Conservation (phyloP, 1,284 basidiomycete genomes). For the Cystobasidium pallidum region DNA sequence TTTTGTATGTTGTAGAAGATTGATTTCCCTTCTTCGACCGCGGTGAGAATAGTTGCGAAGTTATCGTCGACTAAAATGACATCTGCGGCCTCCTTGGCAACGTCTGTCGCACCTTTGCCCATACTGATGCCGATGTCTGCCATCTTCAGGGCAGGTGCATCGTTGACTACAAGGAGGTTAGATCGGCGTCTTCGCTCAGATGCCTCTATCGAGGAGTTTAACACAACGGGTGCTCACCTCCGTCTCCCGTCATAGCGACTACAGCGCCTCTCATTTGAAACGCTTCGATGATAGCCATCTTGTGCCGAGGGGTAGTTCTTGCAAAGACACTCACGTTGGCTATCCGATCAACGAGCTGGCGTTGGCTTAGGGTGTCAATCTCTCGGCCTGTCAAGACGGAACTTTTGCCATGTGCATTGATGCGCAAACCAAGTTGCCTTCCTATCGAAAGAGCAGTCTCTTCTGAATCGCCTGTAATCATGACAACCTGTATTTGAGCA, state of each 20-base stretch:
- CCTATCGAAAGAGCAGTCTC: conserved; percentile 89
- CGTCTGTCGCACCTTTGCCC: conserved; percentile 92
- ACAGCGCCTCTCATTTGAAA: conserved; percentile 85
- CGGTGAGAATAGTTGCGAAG: conserved; percentile 89
- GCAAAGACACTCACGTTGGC: conserved; percentile 84
- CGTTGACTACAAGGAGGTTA: conserved; percentile 70
- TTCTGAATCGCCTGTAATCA: conserved; percentile 97
- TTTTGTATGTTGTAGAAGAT: conserved; percentile 99
- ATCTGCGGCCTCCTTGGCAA: conserved; percentile 97
- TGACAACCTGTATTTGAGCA: conserved; percentile 90
- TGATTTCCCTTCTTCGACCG: conserved; percentile 88
- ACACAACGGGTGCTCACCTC: conserved; percentile 60
- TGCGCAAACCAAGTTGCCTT: conserved; percentile 77
- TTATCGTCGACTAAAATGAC: conserved; percentile 97
- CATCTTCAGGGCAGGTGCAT: conserved; percentile 95
- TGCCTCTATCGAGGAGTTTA: no score
- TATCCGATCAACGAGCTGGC: conserved; percentile 81
- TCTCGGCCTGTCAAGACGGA: conserved; percentile 77
- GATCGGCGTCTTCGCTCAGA: background rate
- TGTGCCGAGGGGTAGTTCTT: conserved; percentile 90
- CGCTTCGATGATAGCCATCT: conserved; percentile 94
- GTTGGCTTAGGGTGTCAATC: conserved; percentile 79
- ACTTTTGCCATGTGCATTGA: conserved; percentile 56
- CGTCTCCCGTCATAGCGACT: conserved; percentile 97
- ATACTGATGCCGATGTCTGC: conserved; percentile 97